Base-by-base conservation (phyloP, 495 filamentous ascomycete species). In the Aspergillus nanangensis region DNA sequence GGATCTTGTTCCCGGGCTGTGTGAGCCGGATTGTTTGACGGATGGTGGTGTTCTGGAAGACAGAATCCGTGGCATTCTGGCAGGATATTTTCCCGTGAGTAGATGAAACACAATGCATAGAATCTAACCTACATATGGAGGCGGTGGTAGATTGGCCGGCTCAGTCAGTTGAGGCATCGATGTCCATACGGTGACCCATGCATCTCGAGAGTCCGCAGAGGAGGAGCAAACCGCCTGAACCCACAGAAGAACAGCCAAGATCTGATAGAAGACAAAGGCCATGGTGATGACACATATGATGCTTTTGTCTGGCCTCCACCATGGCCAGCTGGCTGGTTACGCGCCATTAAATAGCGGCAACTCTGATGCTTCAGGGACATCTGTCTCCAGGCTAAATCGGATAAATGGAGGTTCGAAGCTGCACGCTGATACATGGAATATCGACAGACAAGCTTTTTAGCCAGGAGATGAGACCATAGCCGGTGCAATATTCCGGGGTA, bases 111-210 rank as follows among this genome's bases (percentile, higher is more conserved):
- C n/a, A n/a, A n/a, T n/a, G n/a, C n/a, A n/a, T n/a, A n/a, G n/a
- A n/a, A n/a, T n/a, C n/a, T n/a, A n/a, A n/a, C 77, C 25, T 69
- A 84, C 81, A 54, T 78, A 86, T 25, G 79, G 79, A 2, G 69
- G 52, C 1, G 76, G 74, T 9, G 81, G 82, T 40, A 86, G 69
- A 53, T 85, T 85, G 44, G 59, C 70, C 21, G 69, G 72, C 51
- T 87, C 82, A 4, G 79, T 78, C 13, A 82, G 57, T 61, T 86
- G 81, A 3, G 82, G 80, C 81, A 84, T 86, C 7, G 79, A 67
- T 0, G 78, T 75, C 82, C 82, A 86, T 2, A 79, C 79, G 46
- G 73, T 71, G 7, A 84, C 78, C 83, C 83, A 87, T n/a, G n/a
- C n/a, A n/a, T n/a, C n/a, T n/a, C n/a, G n/a, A n/a, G n/a, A n/a